A percentile compares a stretch with the other conserved stretches of the same genome.
Evolutionary conservation across 495 filamentous ascomycete genomes (phyloP).

Genomic region (Podospora comata): DNA sequence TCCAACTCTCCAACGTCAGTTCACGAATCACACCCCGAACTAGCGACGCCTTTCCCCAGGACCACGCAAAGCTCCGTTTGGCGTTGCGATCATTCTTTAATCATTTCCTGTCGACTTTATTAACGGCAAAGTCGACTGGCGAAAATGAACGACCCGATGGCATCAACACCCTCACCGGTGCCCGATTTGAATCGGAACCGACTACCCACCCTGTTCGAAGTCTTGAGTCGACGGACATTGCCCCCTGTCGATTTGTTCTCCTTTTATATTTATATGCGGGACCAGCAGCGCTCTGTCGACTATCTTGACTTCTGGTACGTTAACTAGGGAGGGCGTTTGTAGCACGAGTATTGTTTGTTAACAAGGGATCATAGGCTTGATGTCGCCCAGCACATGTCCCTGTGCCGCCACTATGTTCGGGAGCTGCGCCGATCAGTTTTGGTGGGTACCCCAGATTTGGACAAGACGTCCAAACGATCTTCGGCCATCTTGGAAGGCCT

Average conservation of each 20-base stretch:
- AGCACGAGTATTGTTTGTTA: conserved; percentile 11
- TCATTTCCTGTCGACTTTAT: conserved; percentile 2
- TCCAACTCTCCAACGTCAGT: background rate
- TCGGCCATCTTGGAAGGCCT: conserved; percentile 72
- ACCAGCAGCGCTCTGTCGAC: conserved; percentile 95
- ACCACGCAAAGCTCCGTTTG: background rate
- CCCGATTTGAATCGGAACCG: conserved; percentile 66
- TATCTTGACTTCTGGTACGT: conserved; percentile 96
- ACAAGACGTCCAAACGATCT: conserved; percentile 80
- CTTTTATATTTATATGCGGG: conserved; percentile 99
- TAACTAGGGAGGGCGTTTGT: background rate
- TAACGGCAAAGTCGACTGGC: background rate
- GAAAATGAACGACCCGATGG: conserved; percentile 40
- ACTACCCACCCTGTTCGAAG: conserved; percentile 90
- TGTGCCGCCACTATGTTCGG: conserved; percentile 96
- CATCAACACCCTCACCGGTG: conserved; percentile 37
- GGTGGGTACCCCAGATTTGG: conserved; percentile 85
- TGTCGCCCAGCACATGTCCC: conserved; percentile 96
- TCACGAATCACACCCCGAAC: background rate
- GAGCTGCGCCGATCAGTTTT: conserved; percentile 91
- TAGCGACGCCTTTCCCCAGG: background rate
- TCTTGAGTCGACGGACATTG: conserved; percentile 83
- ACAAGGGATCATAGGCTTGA: conserved; percentile 73
- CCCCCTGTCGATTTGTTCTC: conserved; percentile 95
- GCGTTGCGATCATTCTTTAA: background rate